Evolutionary conservation across 1,284 basidiomycete species (phyloP).

Genomic region (Taiwanofungus camphoratus): DNA sequence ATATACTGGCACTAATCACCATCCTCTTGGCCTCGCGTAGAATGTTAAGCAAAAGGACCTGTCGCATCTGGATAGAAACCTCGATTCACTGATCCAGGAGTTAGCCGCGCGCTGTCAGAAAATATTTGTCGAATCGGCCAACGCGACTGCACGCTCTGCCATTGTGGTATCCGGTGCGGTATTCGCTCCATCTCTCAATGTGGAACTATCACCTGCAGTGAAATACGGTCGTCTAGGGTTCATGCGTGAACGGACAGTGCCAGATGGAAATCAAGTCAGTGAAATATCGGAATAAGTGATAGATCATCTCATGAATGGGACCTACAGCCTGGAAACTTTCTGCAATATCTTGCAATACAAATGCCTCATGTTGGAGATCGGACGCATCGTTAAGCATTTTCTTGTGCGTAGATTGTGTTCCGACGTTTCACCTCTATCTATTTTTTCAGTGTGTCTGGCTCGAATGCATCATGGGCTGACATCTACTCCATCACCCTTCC

Average conservation of each 20-base stretch:
- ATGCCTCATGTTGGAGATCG: constrained; percentile 18
- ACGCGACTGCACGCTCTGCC: constrained; percentile 58
- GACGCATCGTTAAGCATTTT: constrained; percentile 18
- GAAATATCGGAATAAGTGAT: constrained; percentile 5
- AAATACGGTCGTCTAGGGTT: constrained; percentile 6
- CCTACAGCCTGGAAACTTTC: constrained; percentile 19
- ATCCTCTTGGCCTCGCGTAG: constrained; percentile 29
- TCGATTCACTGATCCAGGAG: constrained; percentile 59
- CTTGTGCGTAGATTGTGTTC: constrained; percentile 4
- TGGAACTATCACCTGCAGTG: neutral
- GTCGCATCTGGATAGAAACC: constrained; percentile 59
- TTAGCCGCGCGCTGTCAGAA: constrained; percentile 53
- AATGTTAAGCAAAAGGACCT: constrained; percentile 43
- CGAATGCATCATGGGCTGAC: constrained; percentile 19
- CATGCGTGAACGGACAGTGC: constrained; percentile 49
- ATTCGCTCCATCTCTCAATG: neutral
- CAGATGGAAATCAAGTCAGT: constrained; percentile 42
- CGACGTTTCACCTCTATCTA: constrained; percentile 7
- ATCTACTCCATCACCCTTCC: constrained; percentile 10
- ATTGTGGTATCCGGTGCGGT: constrained; percentile 25
- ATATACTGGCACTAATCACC: neutral
- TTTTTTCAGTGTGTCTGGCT: constrained; percentile 20
- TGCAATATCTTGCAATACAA: constrained; percentile 23
- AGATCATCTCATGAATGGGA: constrained; percentile 8
- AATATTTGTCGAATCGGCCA: constrained; percentile 59